Evolutionary conservation across 1,284 basidiomycete species (phyloP), one percentile per base, ranked within the genome.

Genomic region (Apiotrichum laibachii): DNA sequence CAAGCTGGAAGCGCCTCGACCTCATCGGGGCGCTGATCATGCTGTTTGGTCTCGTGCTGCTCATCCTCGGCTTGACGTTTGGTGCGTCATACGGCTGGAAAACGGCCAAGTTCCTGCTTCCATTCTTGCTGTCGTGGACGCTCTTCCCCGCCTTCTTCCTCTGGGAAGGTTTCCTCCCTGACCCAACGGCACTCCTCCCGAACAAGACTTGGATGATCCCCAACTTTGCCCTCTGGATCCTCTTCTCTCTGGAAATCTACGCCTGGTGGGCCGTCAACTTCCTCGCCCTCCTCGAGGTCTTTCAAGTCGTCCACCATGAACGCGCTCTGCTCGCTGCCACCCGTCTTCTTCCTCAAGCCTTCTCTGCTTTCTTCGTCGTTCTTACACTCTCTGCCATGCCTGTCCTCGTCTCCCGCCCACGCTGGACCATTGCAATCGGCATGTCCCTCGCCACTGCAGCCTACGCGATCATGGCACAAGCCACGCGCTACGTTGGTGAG

Each of bases 51-150:
- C 68, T 73, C 52, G 62, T 73, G 48, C 67, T 75, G 8, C 64
- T 77, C 56, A 73, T 76, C 56, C 72, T 76, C 53, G 70, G 70
- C 48, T 64, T 76, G 2, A 77, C 76, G 7, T 64, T 72, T n/a
- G 74, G 73, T 46, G 70, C 73, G 1, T 64, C 66, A 1, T 66
- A 72, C 63, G 76, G 72, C 6, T 77, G 65, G 63, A 68, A 64
- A 49, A 75, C 57, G 18, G 63, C 72, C 2, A 53, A 58, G 8
- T 77, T 77, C 72, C 66, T 77, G 55, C 72, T 69, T 0, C 76
- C 76, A 13, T 72, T 77, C 66, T 60, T 78, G 15, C 64, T 77
- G 26, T 66, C 69, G 3, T 70, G 61, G 50, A 60, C 69, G n/a
- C 50, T 77, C 52, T 75, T 72, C 48, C 57, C 70, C 31, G 56